phyloP scores from a whole-genome alignment of 2,329 filamentous ascomycete species.

The Fusarium anguioides region DNA sequence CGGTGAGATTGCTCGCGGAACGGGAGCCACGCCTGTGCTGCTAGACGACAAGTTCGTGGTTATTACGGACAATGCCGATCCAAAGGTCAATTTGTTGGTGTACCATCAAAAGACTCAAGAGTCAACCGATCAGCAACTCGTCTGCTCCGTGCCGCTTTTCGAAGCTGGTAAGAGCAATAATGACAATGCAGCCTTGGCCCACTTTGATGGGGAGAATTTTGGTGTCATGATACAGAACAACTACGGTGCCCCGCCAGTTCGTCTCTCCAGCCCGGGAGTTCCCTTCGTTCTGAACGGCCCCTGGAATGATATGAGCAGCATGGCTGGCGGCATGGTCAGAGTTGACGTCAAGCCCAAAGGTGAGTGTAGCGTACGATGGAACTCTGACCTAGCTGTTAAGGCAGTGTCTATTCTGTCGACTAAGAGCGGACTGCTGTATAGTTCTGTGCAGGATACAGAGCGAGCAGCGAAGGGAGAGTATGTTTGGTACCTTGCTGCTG shows the following conservation, averaged over 20 bases:
- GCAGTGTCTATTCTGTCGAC: not conserved
- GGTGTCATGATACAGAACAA: not conserved
- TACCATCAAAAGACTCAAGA: not conserved
- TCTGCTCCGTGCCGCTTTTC: not conserved
- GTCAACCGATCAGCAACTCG: not conserved
- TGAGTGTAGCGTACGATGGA: not conserved
- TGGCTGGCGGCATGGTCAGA: not conserved
- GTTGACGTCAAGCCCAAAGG: not conserved
- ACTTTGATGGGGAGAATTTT: not conserved
- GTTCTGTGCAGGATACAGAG: not conserved
- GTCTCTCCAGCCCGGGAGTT: not conserved
- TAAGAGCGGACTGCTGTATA: not conserved
- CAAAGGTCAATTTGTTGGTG: not conserved
- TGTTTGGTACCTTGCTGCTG: not conserved
- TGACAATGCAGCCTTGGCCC: not conserved
- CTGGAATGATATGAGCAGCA: not conserved
- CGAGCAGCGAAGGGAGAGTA: not conserved
- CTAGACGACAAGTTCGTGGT: not conserved
- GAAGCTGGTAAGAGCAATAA: not conserved
- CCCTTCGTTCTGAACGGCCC: not conserved
- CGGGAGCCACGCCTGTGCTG: not conserved
- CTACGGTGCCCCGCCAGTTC: not conserved
- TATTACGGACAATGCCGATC: not conserved
- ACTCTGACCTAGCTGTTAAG: not conserved
- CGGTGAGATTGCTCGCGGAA: not conserved